These are phyloP conservation scores for Daldinia sp. DNA, from an alignment of 2,329 filamentous ascomycete species.

Conservation along the genomic window DNA sequence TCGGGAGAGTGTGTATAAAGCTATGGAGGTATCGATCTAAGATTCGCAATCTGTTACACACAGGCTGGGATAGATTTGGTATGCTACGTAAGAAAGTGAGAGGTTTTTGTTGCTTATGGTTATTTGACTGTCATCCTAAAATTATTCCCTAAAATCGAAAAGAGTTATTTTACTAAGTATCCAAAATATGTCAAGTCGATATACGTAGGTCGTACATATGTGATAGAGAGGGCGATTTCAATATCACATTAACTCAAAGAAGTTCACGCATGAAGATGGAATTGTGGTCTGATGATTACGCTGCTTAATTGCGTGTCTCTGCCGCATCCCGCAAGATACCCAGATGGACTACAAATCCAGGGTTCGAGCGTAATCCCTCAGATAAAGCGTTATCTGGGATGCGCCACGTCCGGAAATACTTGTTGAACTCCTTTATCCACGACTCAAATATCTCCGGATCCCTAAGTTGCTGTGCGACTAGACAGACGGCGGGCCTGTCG, in stretches of 20 bases:
- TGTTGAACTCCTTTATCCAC: constrained; percentile 79
- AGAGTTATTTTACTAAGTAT: neutral
- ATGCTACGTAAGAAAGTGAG: neutral
- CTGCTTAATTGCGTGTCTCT: constrained; percentile 29
- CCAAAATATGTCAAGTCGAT: neutral
- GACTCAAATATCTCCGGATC: constrained; percentile 85
- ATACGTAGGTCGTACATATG: neutral
- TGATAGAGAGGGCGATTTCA: neutral
- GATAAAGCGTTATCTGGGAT: constrained; percentile 74
- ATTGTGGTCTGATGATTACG: constrained; percentile 23
- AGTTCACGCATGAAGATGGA: neutral
- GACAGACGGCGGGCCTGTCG: constrained; percentile 71
- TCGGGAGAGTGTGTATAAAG: neutral
- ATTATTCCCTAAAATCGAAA: neutral
- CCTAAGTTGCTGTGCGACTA: constrained; percentile 90
- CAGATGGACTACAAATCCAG: constrained; percentile 86
- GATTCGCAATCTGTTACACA: neutral
- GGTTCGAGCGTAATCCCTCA: constrained; percentile 68
- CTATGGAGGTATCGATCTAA: neutral
- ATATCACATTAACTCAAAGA: neutral
- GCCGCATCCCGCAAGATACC: constrained; percentile 67
- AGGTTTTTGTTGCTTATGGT: neutral
- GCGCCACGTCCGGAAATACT: constrained; percentile 79
- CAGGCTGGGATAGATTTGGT: neutral
- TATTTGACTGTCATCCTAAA: neutral